Percentiles rank a stretch among this genome's conserved stretches.
Evolutionary conservation across 768 basidiomycete species (phyloP).

Genomic region (Amanita jacksonii): DNA sequence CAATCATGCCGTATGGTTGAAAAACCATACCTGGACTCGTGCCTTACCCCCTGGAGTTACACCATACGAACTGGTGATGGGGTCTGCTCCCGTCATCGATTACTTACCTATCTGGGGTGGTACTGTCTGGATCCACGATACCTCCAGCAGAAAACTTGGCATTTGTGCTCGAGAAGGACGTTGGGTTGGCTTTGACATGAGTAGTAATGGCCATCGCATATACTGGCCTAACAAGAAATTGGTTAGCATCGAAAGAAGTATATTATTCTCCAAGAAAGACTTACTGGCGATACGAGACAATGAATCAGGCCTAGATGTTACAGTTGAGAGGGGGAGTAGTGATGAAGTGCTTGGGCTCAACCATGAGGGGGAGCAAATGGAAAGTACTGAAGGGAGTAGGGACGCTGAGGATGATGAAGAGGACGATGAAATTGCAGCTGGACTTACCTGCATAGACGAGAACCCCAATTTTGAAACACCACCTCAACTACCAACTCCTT

Average conservation of each 20-base stretch:
- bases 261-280: neutral
- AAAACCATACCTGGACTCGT: neutral
- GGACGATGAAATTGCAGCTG: too few relatives aligned
- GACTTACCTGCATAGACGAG: too few relatives aligned
- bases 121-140: neutral
- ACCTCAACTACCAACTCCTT: neutral
- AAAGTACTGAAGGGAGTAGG: too few relatives aligned
- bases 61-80: neutral
- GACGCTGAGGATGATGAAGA: too few relatives aligned
- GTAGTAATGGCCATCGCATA: neutral
- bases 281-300: neutral
- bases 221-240: neutral
- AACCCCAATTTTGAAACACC: too few relatives aligned
- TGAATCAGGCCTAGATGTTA: neutral
- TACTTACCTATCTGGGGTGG: neutral
- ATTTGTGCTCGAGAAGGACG: neutral
- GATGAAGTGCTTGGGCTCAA: neutral
- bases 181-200: neutral
- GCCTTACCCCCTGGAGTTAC: neutral
- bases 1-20: neutral
- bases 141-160: neutral
- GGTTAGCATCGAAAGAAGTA: neutral
- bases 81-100: neutral
- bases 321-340: constrained; percentile 3
- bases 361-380: too few relatives aligned